These are phyloP conservation scores for Phytophthora ohioensis DNA, from an alignment of 352 stramenopile genomes.

Conservation along the genomic window DNA sequence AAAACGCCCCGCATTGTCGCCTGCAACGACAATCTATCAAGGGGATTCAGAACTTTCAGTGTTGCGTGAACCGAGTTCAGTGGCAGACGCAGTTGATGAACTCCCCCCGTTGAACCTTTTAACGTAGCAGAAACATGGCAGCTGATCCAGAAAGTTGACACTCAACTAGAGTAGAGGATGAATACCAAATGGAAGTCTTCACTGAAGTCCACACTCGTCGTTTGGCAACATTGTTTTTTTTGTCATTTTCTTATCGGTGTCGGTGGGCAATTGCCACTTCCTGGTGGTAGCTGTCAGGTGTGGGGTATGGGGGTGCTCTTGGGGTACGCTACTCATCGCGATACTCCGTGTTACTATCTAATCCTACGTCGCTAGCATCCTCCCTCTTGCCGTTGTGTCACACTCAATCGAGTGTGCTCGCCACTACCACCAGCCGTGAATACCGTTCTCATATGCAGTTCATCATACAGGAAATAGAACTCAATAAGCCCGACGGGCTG, in stretches of 20 bases:
- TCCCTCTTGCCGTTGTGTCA: constrained; percentile 2
- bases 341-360: constrained; percentile 28
- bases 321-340: constrained; percentile 19
- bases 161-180: no score
- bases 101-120: not conserved
- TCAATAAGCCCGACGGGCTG: constrained; percentile 12
- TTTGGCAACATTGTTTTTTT: constrained; percentile 30
- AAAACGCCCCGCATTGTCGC: constrained; percentile 29
- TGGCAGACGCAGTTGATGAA: not conserved
- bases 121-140: not conserved
- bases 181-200: no score
- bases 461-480: constrained; percentile 36
- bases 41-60: not conserved
- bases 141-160: not conserved
- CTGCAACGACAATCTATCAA: not conserved
- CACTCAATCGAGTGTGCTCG: not conserved
- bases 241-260: constrained; percentile 34
- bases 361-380: constrained; percentile 20
- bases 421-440: constrained; percentile 15
- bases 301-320: constrained; percentile 15
- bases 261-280: not conserved
- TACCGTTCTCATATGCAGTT: constrained; percentile 31
- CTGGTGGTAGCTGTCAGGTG: not conserved
- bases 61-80: constrained; percentile 2
- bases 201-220: no score